Conservation (phyloP, 805 yeast genomes). For the Starmerella bombi region DNA sequence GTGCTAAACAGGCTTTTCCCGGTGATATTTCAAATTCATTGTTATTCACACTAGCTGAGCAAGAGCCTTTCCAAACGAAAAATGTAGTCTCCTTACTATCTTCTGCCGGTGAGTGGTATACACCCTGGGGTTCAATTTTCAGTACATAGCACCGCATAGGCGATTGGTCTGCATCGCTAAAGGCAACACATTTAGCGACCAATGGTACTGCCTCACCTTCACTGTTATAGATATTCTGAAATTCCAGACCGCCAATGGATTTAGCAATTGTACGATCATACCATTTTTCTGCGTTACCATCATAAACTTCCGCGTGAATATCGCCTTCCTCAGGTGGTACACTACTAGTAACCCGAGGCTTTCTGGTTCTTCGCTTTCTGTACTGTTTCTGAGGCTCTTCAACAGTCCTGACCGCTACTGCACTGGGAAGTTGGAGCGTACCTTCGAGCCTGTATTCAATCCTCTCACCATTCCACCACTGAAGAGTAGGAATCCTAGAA, state of each 20-base stretch:
- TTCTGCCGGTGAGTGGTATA: conserved; percentile 9
- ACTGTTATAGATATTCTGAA: conserved; percentile 4
- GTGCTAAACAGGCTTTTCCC: conserved; percentile 19
- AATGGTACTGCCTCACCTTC: conserved; percentile 9
- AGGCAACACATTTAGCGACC: conserved; percentile 4
- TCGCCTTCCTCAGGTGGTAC: background rate
- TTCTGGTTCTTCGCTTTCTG: conserved; percentile 5
- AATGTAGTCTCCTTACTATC: conserved; percentile 15
- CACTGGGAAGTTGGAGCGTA: conserved; percentile 12
- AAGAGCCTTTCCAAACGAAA: conserved; percentile 17
- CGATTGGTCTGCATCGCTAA: conserved; percentile 2
- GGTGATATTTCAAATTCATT: conserved; percentile 12
- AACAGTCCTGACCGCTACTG: conserved; percentile 17
- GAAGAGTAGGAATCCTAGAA: conserved; percentile 17
- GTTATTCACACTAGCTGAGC: conserved; percentile 10
- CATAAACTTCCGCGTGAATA: conserved; percentile 12
- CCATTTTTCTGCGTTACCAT: conserved; percentile 4
- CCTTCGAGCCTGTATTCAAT: conserved; percentile 14
- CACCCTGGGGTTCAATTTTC: conserved; percentile 13
- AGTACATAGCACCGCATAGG: conserved; percentile 14
- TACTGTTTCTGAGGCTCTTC: conserved; percentile 10
- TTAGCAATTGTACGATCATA: conserved; percentile 15
- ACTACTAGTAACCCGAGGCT: background rate
- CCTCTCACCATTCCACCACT: conserved; percentile 18
- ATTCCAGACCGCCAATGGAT: conserved; percentile 12